A percentile compares a stretch with the other conserved stretches of the same genome.
These are phyloP conservation scores for Poteriospumella lacustris DNA, from an alignment of 108 stramenopile genomes.

Conservation along the genomic window DNA sequence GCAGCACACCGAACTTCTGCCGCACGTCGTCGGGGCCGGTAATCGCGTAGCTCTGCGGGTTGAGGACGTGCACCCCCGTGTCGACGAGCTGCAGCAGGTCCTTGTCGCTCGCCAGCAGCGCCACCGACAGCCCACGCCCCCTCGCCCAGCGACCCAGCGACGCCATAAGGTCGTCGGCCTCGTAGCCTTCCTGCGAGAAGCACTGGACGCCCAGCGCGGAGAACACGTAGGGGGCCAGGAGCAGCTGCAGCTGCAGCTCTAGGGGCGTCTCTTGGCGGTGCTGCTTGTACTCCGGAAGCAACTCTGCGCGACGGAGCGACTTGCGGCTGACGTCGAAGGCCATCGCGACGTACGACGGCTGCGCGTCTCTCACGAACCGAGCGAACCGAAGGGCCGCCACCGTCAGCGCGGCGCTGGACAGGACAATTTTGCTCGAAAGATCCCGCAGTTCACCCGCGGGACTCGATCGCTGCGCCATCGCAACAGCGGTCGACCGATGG, in stretches of 20 bases:
- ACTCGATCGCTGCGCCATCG: too few species aligned
- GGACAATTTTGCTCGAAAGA: too few species aligned
- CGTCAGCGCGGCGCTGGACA: not conserved
- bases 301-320: not conserved
- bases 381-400: not conserved
- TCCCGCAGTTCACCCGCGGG: too few species aligned
- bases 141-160: not conserved
- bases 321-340: not conserved
- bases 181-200: not conserved
- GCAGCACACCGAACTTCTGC: not conserved
- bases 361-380: not conserved
- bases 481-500: too few species aligned
- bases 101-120: not conserved
- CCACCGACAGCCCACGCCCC: not conserved
- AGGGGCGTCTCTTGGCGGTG: not conserved
- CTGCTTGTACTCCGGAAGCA: not conserved
- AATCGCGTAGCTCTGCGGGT: not conserved
- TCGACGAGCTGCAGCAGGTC: conserved; percentile 12
- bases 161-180: conserved; percentile 13
- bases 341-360: not conserved
- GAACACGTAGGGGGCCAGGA: not conserved
- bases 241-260: not conserved
- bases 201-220: not conserved
- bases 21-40: not conserved
- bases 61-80: not conserved